phyloP scores from a whole-genome alignment of 495 filamentous ascomycete genomes.

The Cercophora samala region DNA sequence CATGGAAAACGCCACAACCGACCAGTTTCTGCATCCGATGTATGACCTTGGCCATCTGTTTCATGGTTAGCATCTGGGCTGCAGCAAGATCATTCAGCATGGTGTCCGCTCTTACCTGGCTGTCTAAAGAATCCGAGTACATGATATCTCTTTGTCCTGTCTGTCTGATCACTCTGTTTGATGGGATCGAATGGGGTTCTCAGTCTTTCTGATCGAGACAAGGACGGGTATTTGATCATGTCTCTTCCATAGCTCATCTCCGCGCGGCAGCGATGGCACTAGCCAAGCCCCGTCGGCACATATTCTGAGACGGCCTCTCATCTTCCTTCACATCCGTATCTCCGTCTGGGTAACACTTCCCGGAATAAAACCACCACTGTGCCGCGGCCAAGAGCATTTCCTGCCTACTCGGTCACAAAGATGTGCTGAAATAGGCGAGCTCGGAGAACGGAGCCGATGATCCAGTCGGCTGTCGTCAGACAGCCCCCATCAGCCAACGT shows the following conservation, averaged over 20 bases:
- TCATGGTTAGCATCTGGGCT: neutral
- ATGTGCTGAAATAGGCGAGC: neutral
- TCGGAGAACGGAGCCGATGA: neutral
- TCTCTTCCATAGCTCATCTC: neutral
- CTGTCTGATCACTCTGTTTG: neutral
- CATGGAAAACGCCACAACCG: neutral
- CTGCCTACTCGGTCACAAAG: neutral
- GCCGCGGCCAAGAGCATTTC: neutral
- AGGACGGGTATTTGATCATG: neutral
- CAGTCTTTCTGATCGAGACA: neutral
- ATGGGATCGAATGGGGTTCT: neutral
- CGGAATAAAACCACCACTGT: neutral
- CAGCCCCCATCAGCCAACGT: neutral
- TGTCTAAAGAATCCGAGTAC: neutral
- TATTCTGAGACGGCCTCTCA: neutral
- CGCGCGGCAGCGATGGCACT: neutral
- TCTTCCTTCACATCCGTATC: neutral
- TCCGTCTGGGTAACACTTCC: neutral
- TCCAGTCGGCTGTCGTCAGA: neutral
- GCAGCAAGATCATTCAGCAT: neutral
- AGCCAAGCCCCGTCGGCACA: neutral
- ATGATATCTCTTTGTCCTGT: neutral
- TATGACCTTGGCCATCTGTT: neutral
- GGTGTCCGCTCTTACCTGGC: neutral
- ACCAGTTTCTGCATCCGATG: neutral